phyloP scores from a whole-genome alignment of 108 stramenopile species.

The Schizochytrium sp. region DNA sequence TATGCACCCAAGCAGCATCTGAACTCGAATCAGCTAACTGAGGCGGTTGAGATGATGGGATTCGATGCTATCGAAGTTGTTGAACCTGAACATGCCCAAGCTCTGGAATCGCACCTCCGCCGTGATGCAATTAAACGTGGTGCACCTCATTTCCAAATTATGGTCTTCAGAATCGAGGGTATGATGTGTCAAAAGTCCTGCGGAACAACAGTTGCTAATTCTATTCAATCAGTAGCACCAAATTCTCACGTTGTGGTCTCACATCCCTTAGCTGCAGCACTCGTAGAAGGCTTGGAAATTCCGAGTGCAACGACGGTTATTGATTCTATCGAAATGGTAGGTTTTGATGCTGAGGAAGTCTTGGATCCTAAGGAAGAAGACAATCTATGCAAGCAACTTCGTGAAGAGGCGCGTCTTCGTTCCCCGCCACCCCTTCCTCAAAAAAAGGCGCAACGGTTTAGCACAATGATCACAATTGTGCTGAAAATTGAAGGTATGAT shows the following conservation, averaged over 20 bases:
- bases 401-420: too few relatives aligned
- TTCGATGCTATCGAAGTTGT: background rate
- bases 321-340: slow-evolving; percentile 31
- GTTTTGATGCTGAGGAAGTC: background rate
- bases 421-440: too few relatives aligned
- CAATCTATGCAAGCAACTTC: too few relatives aligned
- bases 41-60: slow-evolving; percentile 58
- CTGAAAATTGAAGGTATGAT: slow-evolving; percentile 88
- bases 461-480: slow-evolving; percentile 29
- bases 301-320: background rate
- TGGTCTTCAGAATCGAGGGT: background rate
- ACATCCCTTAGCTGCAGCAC: slow-evolving; percentile 61
- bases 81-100: background rate
- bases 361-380: background rate
- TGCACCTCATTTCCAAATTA: background rate
- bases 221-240: slow-evolving; percentile 60
- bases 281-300: slow-evolving; percentile 20
- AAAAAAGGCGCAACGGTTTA: too few relatives aligned
- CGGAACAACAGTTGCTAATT: slow-evolving; percentile 72
- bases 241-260: slow-evolving; percentile 60
- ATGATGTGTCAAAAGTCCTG: slow-evolving; percentile 80
- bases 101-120: background rate
- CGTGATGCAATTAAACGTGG: background rate
- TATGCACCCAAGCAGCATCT: slow-evolving; percentile 12
- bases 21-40: background rate